A percentile compares a stretch with the other conserved stretches of the same genome.
phyloP scores from a whole-genome alignment of 352 stramenopile genomes.

The Phytophthora lateralis region DNA sequence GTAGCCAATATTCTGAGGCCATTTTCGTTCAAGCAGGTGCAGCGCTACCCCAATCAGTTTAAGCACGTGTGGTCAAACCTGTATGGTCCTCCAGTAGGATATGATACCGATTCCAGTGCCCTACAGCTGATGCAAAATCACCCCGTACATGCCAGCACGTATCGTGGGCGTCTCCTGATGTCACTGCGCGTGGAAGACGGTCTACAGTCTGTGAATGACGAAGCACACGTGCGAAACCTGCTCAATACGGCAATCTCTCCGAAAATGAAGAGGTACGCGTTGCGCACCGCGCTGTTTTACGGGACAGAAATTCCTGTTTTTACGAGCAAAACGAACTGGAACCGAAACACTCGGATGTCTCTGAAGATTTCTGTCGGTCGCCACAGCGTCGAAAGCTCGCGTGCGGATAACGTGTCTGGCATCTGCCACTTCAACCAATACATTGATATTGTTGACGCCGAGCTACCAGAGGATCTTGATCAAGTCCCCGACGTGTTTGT shows the following conservation, averaged over 20 bases:
- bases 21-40: slow-evolving; percentile 79
- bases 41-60: slow-evolving; percentile 62
- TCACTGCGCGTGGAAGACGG: slow-evolving; percentile 70
- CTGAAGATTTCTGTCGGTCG: slow-evolving; percentile 73
- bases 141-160: slow-evolving; percentile 69
- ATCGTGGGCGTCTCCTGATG: slow-evolving; percentile 75
- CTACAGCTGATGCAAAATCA: slow-evolving; percentile 66
- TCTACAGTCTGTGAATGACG: slow-evolving; percentile 68
- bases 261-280: slow-evolving; percentile 56
- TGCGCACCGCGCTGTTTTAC: slow-evolving; percentile 73
- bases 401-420: slow-evolving; percentile 66
- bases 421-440: slow-evolving; percentile 86
- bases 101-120: slow-evolving; percentile 44
- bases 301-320: slow-evolving; percentile 85
- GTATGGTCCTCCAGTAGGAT: slow-evolving; percentile 79
- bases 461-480: slow-evolving; percentile 71
- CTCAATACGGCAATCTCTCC: slow-evolving; percentile 45
- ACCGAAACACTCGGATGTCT: slow-evolving; percentile 75
- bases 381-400: slow-evolving; percentile 58
- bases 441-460: slow-evolving; percentile 57
- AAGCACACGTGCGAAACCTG: slow-evolving; percentile 70
- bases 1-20: slow-evolving; percentile 68
- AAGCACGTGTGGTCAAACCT: slow-evolving; percentile 77
- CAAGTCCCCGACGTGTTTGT: slow-evolving; percentile 84
- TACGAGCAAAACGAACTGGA: slow-evolving; percentile 69